Evolutionary conservation across 2,329 filamentous ascomycete genomes (phyloP), one percentile per base, ranked within the genome.

Genomic region (Apiospora koreana): DNA sequence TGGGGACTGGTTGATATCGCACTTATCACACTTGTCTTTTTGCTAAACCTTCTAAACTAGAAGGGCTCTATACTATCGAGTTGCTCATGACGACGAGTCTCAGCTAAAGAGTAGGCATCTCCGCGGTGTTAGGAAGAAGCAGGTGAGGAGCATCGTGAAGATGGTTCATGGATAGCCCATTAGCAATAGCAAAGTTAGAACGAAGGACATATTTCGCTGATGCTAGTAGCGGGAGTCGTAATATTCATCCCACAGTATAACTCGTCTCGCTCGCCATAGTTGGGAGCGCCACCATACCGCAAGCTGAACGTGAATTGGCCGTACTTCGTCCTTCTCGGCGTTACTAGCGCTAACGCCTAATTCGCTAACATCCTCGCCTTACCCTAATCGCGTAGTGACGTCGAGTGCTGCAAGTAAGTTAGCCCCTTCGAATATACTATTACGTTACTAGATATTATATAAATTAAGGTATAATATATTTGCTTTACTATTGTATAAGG

Each of bases 321-420:
- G 10, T 96, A 95, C 81, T 99, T 97, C 79, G 91, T 99, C 73
- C 88, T 98, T 1, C 89, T 99, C n/a, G 96, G 96, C 71, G 94
- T 93, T 35, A 95, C 95, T 1, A 97, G 94, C 9, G 93, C 93
- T 76, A 97, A 93, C 68, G 93, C 93, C 65, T 93, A 93, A 35
- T 94, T 99, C 77, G 94, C 93, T 73, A 98, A 98, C 79, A 98
- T 99, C 78, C 85, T 98, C 68, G 92, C 94, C 0, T 88, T 97
- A 18, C 93, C 94, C n/a, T 89, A 91, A 71, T 97, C 94, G 70
- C 89, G 93, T 43, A 87, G 90, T 70, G 95, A 97, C 79, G 91
- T 98, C 72, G 88, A 88, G 69, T 99, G 96, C 81, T 99, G 96
- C 82, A 92, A 87, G 76, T 89, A 94, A 76, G 88, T 98, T 58